Conservation (phyloP, 805 yeast genomes). For the Saturnispora ahearnii region DNA sequence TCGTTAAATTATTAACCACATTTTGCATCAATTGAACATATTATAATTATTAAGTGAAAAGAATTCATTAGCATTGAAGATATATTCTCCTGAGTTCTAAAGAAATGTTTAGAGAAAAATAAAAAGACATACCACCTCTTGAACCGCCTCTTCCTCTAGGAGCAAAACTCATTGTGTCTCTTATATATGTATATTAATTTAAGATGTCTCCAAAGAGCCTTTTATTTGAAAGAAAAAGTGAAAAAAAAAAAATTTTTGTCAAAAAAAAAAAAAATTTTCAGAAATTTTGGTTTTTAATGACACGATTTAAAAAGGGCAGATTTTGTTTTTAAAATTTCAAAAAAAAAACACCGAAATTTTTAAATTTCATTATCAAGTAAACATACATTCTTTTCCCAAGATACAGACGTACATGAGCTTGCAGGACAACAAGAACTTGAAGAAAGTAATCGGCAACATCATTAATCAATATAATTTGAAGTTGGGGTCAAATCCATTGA, state of each 20-base stretch:
- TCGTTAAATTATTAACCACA: neutral
- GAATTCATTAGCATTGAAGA: no score
- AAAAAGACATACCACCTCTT: constrained; percentile 29
- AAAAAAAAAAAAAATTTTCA: neutral
- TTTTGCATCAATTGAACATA: neutral
- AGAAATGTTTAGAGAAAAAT: no score
- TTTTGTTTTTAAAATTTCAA: neutral
- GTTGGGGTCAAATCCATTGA: constrained; percentile 41
- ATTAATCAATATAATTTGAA: constrained; percentile 27
- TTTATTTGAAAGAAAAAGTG: neutral
- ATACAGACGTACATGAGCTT: neutral
- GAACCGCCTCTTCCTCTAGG: constrained; percentile 44
- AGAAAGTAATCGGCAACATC: neutral
- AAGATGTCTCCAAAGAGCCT: neutral
- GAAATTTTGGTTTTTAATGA: neutral
- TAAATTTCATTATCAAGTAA: neutral
- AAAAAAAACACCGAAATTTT: neutral
- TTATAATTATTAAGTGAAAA: neutral
- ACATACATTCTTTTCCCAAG: neutral
- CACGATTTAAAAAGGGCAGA: neutral
- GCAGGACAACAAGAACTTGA: neutral
- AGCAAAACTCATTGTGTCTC: constrained; percentile 47
- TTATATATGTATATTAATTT: constrained; percentile 2
- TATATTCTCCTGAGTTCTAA: no score
- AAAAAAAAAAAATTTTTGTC: constrained; percentile 4